Evolutionary conservation across 139 green algal species (phyloP).

Genomic region (Tetradesmus obliquus): DNA sequence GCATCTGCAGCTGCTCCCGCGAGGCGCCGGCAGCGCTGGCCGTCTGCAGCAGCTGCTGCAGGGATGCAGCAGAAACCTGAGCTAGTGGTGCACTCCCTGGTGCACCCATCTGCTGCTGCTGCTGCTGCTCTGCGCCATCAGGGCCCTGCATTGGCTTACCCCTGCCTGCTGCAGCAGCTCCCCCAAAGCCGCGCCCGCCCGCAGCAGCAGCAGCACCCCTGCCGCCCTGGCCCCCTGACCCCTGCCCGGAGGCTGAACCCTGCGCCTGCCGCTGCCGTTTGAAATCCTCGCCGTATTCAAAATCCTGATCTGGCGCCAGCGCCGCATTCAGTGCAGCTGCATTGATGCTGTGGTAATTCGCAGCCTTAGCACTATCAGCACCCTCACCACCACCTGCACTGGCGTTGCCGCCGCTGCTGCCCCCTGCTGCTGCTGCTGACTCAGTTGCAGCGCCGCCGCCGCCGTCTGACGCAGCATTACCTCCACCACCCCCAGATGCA

Average conservation of each 20-base stretch:
- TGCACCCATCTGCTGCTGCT: neutral
- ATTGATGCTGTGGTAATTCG: slow-evolving; percentile 29
- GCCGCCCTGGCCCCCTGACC: neutral
- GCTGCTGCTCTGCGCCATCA: neutral
- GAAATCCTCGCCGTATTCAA: slow-evolving; percentile 46
- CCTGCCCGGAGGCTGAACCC: neutral
- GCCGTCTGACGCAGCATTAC: neutral
- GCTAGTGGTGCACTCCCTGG: neutral
- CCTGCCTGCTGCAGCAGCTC: slow-evolving; percentile 25
- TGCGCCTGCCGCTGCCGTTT: slow-evolving; percentile 27
- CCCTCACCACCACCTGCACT: neutral
- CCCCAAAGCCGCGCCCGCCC: neutral
- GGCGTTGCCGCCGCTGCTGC: neutral
- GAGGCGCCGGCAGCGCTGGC: neutral
- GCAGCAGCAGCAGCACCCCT: neutral
- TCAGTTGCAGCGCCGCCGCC: neutral
- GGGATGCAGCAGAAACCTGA: neutral
- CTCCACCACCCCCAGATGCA: neutral
- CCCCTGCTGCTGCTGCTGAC: neutral
- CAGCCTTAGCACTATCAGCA: neutral
- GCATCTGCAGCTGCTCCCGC: neutral
- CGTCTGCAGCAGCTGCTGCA: neutral
- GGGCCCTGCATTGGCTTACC: neutral
- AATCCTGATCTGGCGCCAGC: slow-evolving; percentile 35
- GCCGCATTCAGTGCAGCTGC: slow-evolving; percentile 31